Evolutionary conservation across 1,284 basidiomycete genomes (phyloP), one percentile per base, ranked within the genome.

Genomic region (Apiotrichum sp.): DNA sequence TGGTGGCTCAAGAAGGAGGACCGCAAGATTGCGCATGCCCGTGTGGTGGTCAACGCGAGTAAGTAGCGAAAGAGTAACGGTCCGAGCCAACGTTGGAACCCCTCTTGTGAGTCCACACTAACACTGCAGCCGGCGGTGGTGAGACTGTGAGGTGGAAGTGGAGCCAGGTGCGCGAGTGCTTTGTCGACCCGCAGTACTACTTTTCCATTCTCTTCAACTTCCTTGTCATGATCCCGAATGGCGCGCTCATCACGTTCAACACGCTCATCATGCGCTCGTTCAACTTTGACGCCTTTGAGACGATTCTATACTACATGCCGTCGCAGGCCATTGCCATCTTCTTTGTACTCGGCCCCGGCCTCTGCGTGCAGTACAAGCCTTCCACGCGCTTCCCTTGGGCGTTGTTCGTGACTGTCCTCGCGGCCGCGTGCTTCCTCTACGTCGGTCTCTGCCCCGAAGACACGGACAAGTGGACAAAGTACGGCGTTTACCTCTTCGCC

Each of bases 101-200:
- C 22, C 22, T 22, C 22, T 22, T 22, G 22, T 22, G 22, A 22
- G 22, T 22, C 22, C 22, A 22, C 22, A 22, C 22, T 22, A 22
- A 22, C 22, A 22, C 22, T 22, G 22, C 22, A 22, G 22, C 58
- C 29, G 60, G 58, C 33, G 63, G 62, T 11, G 62, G 61, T 16
- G 63, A 58, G 34, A 36, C 51, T 22, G 55, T 64, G 13, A 45
- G 47, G 1, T 68, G 65, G 65, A 61, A 61, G 39, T 64, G 62
- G 65, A 35, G 43, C 6, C 65, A 66, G 49, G 66, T 65, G 0
- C 36, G 41, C 8, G 66, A 68, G 47, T 65, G 62, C 49, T 59
- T 68, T 55, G 9, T 29, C 2, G 67, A 69, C 55, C 67, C 65
- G 3, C 64, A 65, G 50, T 63, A 51, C 51, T 68, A 56, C 47